Base-by-base conservation (phyloP, 2,329 filamentous ascomycete genomes). In the Alternaria viburni region DNA sequence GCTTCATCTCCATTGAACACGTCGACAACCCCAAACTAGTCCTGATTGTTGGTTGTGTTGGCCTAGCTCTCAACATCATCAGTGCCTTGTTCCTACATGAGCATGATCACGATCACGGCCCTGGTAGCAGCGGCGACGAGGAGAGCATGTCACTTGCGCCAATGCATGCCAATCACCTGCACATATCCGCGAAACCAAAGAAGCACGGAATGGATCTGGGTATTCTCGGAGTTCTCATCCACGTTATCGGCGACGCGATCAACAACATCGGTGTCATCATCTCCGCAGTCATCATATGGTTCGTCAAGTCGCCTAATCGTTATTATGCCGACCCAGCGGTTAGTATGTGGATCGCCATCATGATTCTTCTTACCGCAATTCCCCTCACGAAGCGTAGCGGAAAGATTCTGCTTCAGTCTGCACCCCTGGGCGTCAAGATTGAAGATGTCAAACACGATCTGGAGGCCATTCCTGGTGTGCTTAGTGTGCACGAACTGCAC, bases 221-320 rank as follows among this genome's bases (percentile, higher is more conserved):
- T 11, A 90, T 92, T 83, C 81, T 91, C 65, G 91, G 89, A 2
- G 90, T 92, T 1, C 73, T 93, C 11, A 79, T 92, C 13, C 91
- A 94, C 71, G 86, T 93, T 25, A 72, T 91, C 3, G 89, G 90
- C 30, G 91, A 94, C 71, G 90, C 90, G 6, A 83, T 91, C 66
- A 93, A 93, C 80, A 94, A 94, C 69, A 77, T 93, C 11, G 91
- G 90, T 10, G 91, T 94, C 62, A 92, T 93, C 52, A 81, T 90
- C 36, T 86, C 90, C 1, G 90, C 89, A 0, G 72, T 90, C 3
- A 83, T 92, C 30, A 90, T 93, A 75, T 93, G 90, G 91, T 82
- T 89, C 60, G 82, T 86, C 0, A 74, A 84, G 28, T 88, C 86
- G 28, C 81, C 86, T 1, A 82, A 78, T 4, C 84, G 89, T 32